Base-by-base conservation (phyloP, 2,329 filamentous ascomycete genomes). In the Stemphylium vesicarium region DNA sequence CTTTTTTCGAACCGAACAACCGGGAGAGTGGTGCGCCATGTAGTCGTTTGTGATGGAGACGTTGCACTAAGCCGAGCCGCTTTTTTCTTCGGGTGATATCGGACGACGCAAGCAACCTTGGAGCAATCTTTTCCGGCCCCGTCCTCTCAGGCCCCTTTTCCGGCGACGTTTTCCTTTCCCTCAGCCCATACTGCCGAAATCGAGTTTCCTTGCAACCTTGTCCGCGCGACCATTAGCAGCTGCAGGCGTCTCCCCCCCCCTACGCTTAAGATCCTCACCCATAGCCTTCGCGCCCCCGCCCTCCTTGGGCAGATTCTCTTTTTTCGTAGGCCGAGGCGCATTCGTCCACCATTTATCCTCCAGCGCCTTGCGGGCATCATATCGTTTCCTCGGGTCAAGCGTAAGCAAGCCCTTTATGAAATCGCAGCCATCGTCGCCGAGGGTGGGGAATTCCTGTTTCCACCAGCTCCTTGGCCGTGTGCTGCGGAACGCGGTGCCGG, bases 321-420 rank as follows among this genome's bases (percentile, higher is more conserved):
- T 92, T 57, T 84, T 84, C 2, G 92, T 96, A 2, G 95, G 94
- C 64, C 87, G 86, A 0, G 95, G 95, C 32, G 95, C 89, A 20
- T 84, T 85, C 36, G 85, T 85, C 92, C 94, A 99, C 88, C 91
- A 99, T 42, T 83, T 80, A 74, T 98, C 93, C 72, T 87, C 82
- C 50, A 99, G 82, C 73, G 95, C 88, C 59, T 90, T 85, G 32
- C 84, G 81, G 0, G 93, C 91, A 0, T 88, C 91, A 66, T 91
- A 88, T 54, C 95, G 84, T 75, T 89, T 92, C 70, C 87, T 85
- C n/a, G 95, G 95, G 77, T 99, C 92, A 58, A 98, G 84, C 11
- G 85, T 83, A 57, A 97, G 82, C 77, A 96, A 96, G 63, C 85
- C 86, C 82, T 95, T 91, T 45, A 99, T 81, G 56, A 99, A 79